Base-by-base conservation (phyloP, 768 basidiomycete genomes). In the Hypholoma sublateritium region DNA sequence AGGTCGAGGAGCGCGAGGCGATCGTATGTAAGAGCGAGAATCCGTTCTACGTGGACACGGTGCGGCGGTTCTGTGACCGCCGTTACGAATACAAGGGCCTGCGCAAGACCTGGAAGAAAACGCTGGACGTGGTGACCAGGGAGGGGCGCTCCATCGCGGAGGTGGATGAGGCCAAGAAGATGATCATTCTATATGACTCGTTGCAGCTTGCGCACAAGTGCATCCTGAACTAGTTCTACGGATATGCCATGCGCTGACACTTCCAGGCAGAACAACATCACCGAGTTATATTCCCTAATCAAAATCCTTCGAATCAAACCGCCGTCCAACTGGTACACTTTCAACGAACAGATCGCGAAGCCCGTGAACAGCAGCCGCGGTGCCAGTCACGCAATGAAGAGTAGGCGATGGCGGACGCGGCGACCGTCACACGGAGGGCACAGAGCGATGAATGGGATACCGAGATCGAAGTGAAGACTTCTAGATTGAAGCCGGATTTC, bases 21-120 rank as follows among this genome's bases (percentile, higher is more conserved):
- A 98, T 98, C 70, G 91, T 98, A 49, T 99, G 97, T 70, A 96
- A 99, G 69, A 79, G 89, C 56, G 97, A 98, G 72, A 98, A 99
- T 63, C 95, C 97, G 0, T 99, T 99, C 82, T 99, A 99, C 67
- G 93, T 98, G 64, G 95, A 99, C 72, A 99, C 97, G 17, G 97
- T 99, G 48, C 91, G 95, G 45, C 85, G 87, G 48, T 99, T 98
- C 79, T 85, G 97, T 69, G 97, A 99, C 73, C 87, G 97, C 37
- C 91, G 97, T 21, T 99, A 99, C 75, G 94, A 97, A 67, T 99
- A 99, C 82, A 99, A 99, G 76, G 96, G 96, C 8, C 78, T 97
- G 36, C 95, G 85, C 75, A 99, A 99, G 77, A 95, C 93, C 7
- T 98, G 96, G 97, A 99, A 98, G 85, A 97, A 97, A 79, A 98